These are phyloP conservation scores for Coemansia sp. DNA, from an alignment of 192 early-diverging fungal genomes.

Conservation along the genomic window DNA sequence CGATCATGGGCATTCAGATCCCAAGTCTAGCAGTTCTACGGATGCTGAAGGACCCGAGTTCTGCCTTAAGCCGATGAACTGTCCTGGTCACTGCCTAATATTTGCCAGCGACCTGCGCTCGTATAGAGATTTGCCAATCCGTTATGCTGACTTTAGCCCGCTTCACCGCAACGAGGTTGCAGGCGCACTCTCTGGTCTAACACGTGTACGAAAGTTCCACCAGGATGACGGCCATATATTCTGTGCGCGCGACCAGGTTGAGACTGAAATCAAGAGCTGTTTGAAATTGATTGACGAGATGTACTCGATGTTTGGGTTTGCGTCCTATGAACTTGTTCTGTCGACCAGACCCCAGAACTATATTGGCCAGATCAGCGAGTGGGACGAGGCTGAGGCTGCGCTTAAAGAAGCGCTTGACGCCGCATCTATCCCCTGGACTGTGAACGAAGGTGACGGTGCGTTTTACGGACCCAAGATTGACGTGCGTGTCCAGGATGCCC, in stretches of 20 bases:
- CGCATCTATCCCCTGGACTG: conserved; percentile 59
- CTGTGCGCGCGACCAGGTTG: conserved; percentile 78
- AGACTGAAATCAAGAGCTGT: conserved; percentile 71
- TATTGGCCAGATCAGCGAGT: conserved; percentile 73
- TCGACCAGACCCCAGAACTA: conserved; percentile 78
- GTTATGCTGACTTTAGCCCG: conserved; percentile 90
- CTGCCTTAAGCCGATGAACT: conserved; percentile 98
- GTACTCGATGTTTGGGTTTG: conserved; percentile 77
- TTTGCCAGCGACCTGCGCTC: conserved; percentile 79
- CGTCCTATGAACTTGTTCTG: conserved; percentile 70
- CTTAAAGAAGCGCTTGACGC: conserved; percentile 67
- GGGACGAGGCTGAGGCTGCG: conserved; percentile 75
- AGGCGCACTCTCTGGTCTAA: conserved; percentile 86
- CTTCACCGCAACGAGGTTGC: conserved; percentile 92
- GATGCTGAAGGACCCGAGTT: conserved; percentile 51
- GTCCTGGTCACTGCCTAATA: conserved; percentile 92
- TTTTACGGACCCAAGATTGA: conserved; percentile 99
- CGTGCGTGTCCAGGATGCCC: conserved; percentile 76
- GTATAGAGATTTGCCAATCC: conserved; percentile 84
- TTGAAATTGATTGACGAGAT: conserved; percentile 76
- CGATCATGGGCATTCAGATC: conserved; percentile 16
- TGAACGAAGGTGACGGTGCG: conserved; percentile 86
- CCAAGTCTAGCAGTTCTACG: background rate
- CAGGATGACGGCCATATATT: conserved; percentile 98
- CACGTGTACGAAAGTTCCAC: conserved; percentile 90